phyloP scores from a whole-genome alignment of 805 yeast genomes.

The Candida vartiovaarae region DNA sequence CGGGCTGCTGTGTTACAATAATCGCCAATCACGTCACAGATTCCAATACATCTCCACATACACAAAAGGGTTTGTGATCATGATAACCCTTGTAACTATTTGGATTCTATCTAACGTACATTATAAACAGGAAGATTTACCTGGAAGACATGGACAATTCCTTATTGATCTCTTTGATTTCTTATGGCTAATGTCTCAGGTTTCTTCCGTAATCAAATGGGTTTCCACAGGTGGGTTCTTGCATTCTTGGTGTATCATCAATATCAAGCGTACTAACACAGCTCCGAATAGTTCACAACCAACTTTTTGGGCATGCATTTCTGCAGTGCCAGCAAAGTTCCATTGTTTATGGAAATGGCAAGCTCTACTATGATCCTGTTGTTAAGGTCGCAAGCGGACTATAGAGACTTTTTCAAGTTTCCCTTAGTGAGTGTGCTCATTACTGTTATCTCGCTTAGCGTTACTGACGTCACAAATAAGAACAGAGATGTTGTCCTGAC shows the following conservation, averaged over 20 bases:
- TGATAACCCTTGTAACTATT: not conserved
- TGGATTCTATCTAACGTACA: slow-evolving; percentile 3
- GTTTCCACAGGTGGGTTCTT: slow-evolving; percentile 30
- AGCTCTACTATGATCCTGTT: not conserved
- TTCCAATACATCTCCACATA: slow-evolving; percentile 31
- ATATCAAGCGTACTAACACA: not conserved
- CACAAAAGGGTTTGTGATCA: not conserved
- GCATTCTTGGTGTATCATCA: not conserved
- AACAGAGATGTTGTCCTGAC: slow-evolving; percentile 1
- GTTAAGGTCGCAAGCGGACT: not conserved
- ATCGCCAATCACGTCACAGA: slow-evolving; percentile 26
- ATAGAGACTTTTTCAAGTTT: not conserved
- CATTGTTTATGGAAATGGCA: not conserved
- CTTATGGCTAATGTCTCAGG: slow-evolving; percentile 31
- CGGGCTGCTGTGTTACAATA: slow-evolving; percentile 23
- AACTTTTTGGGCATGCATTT: slow-evolving; percentile 8
- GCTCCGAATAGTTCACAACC: slow-evolving; percentile 27
- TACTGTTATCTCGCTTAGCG: not conserved
- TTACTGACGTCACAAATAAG: not conserved
- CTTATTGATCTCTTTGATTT: slow-evolving; percentile 35
- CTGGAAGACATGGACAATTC: slow-evolving; percentile 28
- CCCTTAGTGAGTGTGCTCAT: not conserved
- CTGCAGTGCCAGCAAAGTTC: not conserved
- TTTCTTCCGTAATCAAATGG: slow-evolving; percentile 23
- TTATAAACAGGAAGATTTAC: slow-evolving; percentile 1